phyloP scores from a whole-genome alignment of 352 stramenopile genomes.

The Pythium oligandrum region DNA sequence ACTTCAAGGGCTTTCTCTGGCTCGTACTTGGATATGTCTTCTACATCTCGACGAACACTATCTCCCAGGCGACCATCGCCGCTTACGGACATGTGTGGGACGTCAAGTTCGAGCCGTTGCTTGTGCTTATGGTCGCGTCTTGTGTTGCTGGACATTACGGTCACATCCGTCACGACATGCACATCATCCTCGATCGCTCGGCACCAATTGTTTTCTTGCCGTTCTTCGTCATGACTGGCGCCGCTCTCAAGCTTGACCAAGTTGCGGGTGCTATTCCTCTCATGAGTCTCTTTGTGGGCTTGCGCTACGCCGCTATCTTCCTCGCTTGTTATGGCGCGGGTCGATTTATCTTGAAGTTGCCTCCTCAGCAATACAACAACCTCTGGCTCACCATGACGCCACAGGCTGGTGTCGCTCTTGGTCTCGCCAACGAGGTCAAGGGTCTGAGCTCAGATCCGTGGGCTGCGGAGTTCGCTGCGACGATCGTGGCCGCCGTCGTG shows the following conservation, averaged over 20 bases:
- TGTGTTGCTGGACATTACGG: constrained; percentile 60
- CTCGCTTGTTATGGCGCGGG: constrained; percentile 53
- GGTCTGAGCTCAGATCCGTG: constrained; percentile 40
- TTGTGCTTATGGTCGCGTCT: constrained; percentile 63
- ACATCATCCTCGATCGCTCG: constrained; percentile 62
- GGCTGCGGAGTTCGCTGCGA: constrained; percentile 53
- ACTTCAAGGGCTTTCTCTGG: constrained; percentile 66
- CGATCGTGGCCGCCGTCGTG: constrained; percentile 62
- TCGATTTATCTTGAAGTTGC: constrained; percentile 54
- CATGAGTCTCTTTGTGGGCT: constrained; percentile 55
- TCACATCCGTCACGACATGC: constrained; percentile 68
- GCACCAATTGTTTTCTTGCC: constrained; percentile 69
- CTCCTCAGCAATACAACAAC: constrained; percentile 62
- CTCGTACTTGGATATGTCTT: constrained; percentile 51
- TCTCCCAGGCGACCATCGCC: constrained; percentile 35
- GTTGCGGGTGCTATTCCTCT: constrained; percentile 53
- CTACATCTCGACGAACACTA: constrained; percentile 47
- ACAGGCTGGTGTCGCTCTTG: constrained; percentile 61
- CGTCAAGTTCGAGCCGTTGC: constrained; percentile 64
- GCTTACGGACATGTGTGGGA: constrained; percentile 54
- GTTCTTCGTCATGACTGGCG: constrained; percentile 78
- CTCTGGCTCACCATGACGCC: constrained; percentile 73
- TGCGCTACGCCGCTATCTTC: constrained; percentile 59
- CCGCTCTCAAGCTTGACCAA: constrained; percentile 57
- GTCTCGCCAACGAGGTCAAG: constrained; percentile 55